phyloP scores from a whole-genome alignment of 2,329 filamentous ascomycete species.

The Sporothrix brasiliensis region DNA sequence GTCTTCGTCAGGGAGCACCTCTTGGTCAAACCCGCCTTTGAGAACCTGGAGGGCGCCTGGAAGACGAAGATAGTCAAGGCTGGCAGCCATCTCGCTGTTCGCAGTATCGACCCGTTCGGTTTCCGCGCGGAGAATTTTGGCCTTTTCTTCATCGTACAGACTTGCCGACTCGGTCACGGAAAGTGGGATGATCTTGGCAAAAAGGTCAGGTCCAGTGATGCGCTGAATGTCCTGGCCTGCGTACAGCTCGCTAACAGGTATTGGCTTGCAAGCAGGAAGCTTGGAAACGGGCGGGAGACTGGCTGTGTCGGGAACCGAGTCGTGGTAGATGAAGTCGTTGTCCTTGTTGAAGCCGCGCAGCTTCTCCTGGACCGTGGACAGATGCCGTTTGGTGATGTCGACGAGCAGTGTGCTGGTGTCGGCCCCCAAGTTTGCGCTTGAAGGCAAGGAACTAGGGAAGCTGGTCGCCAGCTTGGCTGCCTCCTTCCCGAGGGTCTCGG shows the following conservation, averaged over 20 bases:
- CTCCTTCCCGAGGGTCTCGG: constrained; percentile 76
- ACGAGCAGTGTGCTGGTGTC: constrained; percentile 74
- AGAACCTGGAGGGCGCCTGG: constrained; percentile 87
- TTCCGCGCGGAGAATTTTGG: constrained; percentile 90
- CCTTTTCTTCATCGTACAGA: constrained; percentile 97
- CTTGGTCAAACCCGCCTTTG: constrained; percentile 90
- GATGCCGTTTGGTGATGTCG: constrained; percentile 84
- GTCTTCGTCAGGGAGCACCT: constrained; percentile 83
- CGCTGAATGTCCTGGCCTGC: constrained; percentile 95
- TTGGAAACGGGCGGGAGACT: constrained; percentile 82
- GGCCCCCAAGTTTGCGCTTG: constrained; percentile 78
- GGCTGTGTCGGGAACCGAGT: constrained; percentile 83
- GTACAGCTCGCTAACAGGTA: constrained; percentile 94
- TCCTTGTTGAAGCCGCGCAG: constrained; percentile 78
- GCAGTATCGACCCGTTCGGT: constrained; percentile 90
- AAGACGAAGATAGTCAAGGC: constrained; percentile 88
- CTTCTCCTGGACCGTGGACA: constrained; percentile 78
- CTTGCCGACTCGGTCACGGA: constrained; percentile 96
- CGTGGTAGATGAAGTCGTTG: constrained; percentile 98
- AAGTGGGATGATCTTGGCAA: constrained; percentile 94
- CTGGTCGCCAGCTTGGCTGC: constrained; percentile 74
- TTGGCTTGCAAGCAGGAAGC: constrained; percentile 91
- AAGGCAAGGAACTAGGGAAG: constrained; percentile 78
- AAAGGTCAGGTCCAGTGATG: constrained; percentile 95
- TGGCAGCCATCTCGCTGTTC: constrained; percentile 94